phyloP scores from a whole-genome alignment of 495 filamentous ascomycete genomes.

The Letharia lupina region DNA sequence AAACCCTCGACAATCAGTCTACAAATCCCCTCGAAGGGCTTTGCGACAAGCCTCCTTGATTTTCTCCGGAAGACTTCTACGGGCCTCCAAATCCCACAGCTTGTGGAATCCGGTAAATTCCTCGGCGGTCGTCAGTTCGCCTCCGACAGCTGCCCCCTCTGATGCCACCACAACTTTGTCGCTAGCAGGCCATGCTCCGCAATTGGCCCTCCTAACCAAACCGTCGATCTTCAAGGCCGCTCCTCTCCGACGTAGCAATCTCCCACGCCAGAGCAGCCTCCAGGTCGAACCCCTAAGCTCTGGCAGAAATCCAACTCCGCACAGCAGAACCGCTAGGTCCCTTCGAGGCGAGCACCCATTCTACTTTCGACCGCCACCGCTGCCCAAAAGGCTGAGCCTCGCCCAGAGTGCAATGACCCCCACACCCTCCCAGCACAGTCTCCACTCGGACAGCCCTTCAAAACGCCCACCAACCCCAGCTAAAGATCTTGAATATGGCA shows the following conservation, averaged over 20 bases:
- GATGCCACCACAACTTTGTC: neutral
- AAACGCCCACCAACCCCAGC: slow-evolving; percentile 23
- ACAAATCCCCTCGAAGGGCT: slow-evolving; percentile 5
- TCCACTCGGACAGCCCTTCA: slow-evolving; percentile 21
- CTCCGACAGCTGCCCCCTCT: slow-evolving; percentile 4
- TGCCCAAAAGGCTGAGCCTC: neutral
- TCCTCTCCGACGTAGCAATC: neutral
- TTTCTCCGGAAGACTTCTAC: slow-evolving; percentile 2
- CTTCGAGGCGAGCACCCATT: neutral
- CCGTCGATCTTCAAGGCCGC: neutral
- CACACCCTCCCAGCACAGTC: slow-evolving; percentile 8
- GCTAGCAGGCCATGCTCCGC: slow-evolving; percentile 7
- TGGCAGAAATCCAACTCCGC: slow-evolving; percentile 4
- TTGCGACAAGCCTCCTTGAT: slow-evolving; percentile 13
- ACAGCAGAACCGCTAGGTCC: neutral
- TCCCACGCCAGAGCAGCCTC: slow-evolving; percentile 7
- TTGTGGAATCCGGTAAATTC: slow-evolving; percentile 18
- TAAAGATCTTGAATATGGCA: slow-evolving; percentile 22
- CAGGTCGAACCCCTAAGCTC: slow-evolving; percentile 1
- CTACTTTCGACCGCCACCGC: neutral
- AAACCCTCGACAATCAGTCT: neutral
- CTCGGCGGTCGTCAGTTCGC: slow-evolving; percentile 3
- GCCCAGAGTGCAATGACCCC: slow-evolving; percentile 4
- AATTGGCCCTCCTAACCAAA: slow-evolving; percentile 6
- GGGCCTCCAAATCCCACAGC: slow-evolving; percentile 7